phyloP scores from a whole-genome alignment of 2,329 filamentous ascomycete genomes.

The Penicillium carneum region DNA sequence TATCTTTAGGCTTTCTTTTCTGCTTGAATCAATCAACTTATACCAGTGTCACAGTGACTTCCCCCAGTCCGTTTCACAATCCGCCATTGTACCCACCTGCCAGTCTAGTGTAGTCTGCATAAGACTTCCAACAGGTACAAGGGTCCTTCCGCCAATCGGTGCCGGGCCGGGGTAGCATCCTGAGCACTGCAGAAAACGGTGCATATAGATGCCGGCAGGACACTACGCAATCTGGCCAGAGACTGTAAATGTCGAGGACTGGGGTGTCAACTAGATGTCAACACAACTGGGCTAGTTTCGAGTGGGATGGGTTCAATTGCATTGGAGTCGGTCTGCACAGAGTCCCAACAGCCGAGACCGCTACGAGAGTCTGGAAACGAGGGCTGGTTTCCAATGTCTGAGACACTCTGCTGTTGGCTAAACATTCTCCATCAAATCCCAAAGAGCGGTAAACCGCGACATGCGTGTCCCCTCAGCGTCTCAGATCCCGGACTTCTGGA shows the following conservation, averaged over 20 bases:
- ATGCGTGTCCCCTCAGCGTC: conserved; percentile 20
- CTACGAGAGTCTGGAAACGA: conserved; percentile 16
- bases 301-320: conserved; percentile 6
- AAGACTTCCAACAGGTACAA: conserved; percentile 17
- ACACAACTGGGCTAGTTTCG: conserved; percentile 16
- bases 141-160: conserved; percentile 14
- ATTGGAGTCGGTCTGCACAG: conserved; percentile 14
- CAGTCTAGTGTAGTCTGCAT: conserved; percentile 14
- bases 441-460: conserved; percentile 34
- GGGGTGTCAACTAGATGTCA: background rate
- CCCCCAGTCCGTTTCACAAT: conserved; percentile 26
- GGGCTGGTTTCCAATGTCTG: conserved; percentile 32
- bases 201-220: conserved; percentile 13
- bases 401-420: conserved; percentile 25
- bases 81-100: conserved; percentile 24
- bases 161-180: conserved; percentile 2
- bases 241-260: conserved; percentile 14
- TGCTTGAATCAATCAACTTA: conserved; percentile 13
- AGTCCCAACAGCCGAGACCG: conserved; percentile 19
- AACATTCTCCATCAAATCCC: conserved; percentile 4
- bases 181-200: conserved; percentile 25
- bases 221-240: conserved; percentile 17
- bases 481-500: conserved; percentile 25
- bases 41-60: conserved; percentile 19
- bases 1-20: conserved; percentile 5